Evolutionary conservation across 2,329 filamentous ascomycete species (phyloP), one percentile per base, ranked within the genome.

Genomic region (Ophiocordyceps sinensis): DNA sequence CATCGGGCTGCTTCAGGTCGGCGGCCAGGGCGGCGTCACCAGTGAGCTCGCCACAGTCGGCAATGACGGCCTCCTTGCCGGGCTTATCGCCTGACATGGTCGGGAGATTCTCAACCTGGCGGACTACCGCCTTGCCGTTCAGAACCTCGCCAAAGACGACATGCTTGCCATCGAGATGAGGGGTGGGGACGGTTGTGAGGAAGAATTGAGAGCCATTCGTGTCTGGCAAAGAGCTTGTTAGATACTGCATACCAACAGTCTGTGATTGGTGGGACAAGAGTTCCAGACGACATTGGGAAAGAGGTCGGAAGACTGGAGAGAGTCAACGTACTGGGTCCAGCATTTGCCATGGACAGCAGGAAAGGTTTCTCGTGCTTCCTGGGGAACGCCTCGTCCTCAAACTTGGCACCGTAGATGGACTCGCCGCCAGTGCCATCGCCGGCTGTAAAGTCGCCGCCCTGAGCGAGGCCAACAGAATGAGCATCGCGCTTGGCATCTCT

Each of bases 151-250:
- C 91, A 53, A 95, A 98, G 21, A 98, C 88, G 37, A 96, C 91
- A 65, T 98, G 89, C 72, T 98, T 98, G 59, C 78, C 78, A 61
- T 98, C 88, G 32, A 96, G 76, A 61, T 96, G 91, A 38, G 87
- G 88, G 13, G 91, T 96, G n/a, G 80, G 73, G 28, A 94, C 85
- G 14, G 91, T 96, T 38, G 91, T 98, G 53, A 96, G 71, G 74
- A 98, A 98, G 75, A 98, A 98, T 58, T 98, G 91, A 39, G 85
- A 93, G 56, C 91, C 91, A 60, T 98, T 98, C 61, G 91, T 94
- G 53, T 82, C 81, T 84, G 49, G 28, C 7, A 35, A 28, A 30
- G 12, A 26, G 23, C 3, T 14, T 12, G 34, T 19, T 7, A 17
- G 17, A 36, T n/a, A 6, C 12, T 36, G 7, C 7, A 13, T 32